Percentiles rank a stretch among this genome's conserved stretches.
Evolutionary conservation across 192 early-diverging fungal species (phyloP).

Genomic region (Allomyces arbusculus): DNA sequence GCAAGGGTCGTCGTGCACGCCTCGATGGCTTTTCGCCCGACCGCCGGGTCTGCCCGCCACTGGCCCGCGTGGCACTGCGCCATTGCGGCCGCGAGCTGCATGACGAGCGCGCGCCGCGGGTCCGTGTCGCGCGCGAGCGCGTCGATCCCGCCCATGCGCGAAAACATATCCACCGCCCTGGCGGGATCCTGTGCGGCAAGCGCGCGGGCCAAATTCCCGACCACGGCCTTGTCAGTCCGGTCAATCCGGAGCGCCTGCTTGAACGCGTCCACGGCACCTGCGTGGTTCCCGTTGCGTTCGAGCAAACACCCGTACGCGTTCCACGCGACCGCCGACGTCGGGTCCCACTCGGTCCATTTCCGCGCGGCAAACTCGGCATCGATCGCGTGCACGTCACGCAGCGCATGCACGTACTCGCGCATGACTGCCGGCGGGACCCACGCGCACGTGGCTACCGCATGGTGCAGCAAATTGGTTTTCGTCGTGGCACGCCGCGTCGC

Average conservation of each 20-base stretch:
- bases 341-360: background rate
- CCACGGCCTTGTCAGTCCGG: background rate
- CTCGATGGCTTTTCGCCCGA: background rate
- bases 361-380: background rate
- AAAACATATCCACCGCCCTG: background rate
- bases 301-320: background rate
- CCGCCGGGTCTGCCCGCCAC: background rate
- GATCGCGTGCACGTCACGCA: background rate
- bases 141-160: background rate
- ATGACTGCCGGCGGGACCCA: too few relatives aligned
- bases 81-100: background rate
- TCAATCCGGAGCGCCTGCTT: background rate
- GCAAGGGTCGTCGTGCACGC: background rate
- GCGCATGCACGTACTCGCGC: too few relatives aligned
- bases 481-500: too few relatives aligned
- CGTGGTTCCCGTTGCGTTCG: background rate
- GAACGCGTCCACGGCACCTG: background rate
- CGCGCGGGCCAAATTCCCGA: background rate
- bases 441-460: too few relatives aligned
- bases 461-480: too few relatives aligned
- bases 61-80: background rate
- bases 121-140: too few relatives aligned
- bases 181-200: background rate
- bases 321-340: background rate
- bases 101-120: background rate